A percentile compares a stretch with the other conserved stretches of the same genome.
Evolutionary conservation across 495 filamentous ascomycete genomes (phyloP).

Genomic region (Chaetomium cochliodes): DNA sequence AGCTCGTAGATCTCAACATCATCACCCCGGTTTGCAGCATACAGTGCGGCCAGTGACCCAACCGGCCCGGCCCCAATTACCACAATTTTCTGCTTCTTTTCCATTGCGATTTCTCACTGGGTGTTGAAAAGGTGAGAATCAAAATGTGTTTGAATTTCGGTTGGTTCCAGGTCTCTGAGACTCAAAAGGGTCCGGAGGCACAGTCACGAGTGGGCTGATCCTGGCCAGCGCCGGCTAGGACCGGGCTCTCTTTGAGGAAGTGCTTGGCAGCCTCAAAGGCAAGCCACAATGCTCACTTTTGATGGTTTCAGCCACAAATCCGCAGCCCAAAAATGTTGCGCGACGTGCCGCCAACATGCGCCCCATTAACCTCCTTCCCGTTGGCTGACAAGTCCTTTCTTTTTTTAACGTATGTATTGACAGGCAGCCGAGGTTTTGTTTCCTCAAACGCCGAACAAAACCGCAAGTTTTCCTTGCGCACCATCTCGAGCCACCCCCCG

Average conservation of each 20-base stretch:
- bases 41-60: conserved; percentile 85
- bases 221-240: not conserved
- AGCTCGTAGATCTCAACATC: conserved; percentile 94
- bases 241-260: too few relatives aligned
- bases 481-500: not conserved
- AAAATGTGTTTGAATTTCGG: not conserved
- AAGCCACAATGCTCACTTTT: not conserved
- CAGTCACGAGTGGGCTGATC: conserved; percentile 6
- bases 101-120: conserved; percentile 18
- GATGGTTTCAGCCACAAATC: conserved; percentile 9
- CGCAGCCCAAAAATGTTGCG: conserved; percentile 13
- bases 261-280: not conserved
- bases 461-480: not conserved
- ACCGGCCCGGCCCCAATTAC: conserved; percentile 92
- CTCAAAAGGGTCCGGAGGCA: not conserved
- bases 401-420: not conserved
- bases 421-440: not conserved
- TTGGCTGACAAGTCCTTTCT: not conserved
- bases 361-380: not conserved
- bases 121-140: not conserved
- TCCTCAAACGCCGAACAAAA: not conserved
- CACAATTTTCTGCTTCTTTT: conserved; percentile 63
- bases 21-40: conserved; percentile 81
- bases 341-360: not conserved
- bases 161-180: not conserved